phyloP scores from a whole-genome alignment of 306 rosid species.

The Erythrophleum fordii region DNA sequence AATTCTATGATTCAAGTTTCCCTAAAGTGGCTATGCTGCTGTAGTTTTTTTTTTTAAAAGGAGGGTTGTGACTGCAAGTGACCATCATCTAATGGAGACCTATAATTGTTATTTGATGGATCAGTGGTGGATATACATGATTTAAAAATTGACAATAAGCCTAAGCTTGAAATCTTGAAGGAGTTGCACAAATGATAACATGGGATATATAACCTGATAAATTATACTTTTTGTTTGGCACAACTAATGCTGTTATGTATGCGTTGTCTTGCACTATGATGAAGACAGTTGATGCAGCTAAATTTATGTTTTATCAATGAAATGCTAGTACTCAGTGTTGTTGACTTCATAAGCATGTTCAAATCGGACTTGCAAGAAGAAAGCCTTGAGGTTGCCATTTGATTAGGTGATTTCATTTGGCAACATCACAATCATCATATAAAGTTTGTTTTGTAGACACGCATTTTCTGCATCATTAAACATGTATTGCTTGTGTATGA shows the following conservation, averaged over 20 bases:
- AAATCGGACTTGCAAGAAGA: constrained; percentile 17
- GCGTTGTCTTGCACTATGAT: no score
- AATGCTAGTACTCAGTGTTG: not conserved
- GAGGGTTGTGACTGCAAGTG: no score
- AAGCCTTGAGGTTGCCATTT: not conserved
- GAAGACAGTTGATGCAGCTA: no score
- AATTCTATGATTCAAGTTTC: not conserved
- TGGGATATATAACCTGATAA: no score
- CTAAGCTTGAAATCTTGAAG: no score
- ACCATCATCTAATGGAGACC: no score
- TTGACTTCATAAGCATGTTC: not conserved
- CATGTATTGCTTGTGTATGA: constrained; percentile 5
- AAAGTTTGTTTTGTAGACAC: not conserved
- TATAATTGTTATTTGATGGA: no score
- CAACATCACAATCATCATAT: not conserved
- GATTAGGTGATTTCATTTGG: not conserved
- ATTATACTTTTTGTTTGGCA: no score
- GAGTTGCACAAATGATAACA: no score
- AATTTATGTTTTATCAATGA: constrained; percentile 7
- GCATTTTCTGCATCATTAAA: not conserved
- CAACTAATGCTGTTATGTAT: no score
- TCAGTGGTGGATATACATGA: no score
- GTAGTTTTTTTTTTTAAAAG: not conserved
- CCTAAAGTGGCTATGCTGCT: not conserved
- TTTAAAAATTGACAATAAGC: no score